Evolutionary conservation across 768 basidiomycete genomes (phyloP), one percentile per base, ranked within the genome.

Genomic region (Tylopilus subfusipes): DNA sequence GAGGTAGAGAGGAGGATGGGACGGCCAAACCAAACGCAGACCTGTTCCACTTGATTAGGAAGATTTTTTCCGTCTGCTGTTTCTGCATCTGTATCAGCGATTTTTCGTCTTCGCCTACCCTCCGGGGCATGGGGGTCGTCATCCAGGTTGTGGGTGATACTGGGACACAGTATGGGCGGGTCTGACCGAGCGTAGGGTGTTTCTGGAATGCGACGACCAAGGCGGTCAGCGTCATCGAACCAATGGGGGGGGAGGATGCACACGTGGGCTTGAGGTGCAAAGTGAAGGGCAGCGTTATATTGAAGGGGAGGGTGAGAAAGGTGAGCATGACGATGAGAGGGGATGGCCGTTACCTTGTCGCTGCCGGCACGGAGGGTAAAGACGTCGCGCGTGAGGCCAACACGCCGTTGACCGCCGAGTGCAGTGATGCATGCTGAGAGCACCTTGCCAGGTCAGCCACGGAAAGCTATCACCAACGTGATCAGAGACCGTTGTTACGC

Each of bases 161-260:
- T 63, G 6, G 65, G 65, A 31, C 67, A 72, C 52, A 79, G 70
- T 22, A 87, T 62, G 6, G 71, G 69, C 0, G 89, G 90, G 14
- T 90, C 78, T 0, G 92, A 92, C 85, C 87, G 91, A 56, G 84
- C 75, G 59, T 88, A 92, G 19, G 78, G 72, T 0, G 72, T 61
- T 21, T 84, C 81, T 1, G 79, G 75, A 10, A 89, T 68, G 9
- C 71, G 71, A 13, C 78, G 69, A 5, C 82, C 83, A 14, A 90
- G 73, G 14, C 81, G 76, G 22, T 88, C 77, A 3, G 79, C 78
- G 59, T 93, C 91, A 61, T 94, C 90, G 55, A 94, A 94, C 93
- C 94, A 97, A 57, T 94, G 90, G 0, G 93, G 94, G 0, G 93
- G 78, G n/a, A 97, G 64, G 11, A 93, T 74, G 47, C 78, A 82